Evolutionary conservation across 345 rosid genomes (phyloP), one percentile per base, ranked within the genome.

Genomic region (Hypericum perforatum): DNA sequence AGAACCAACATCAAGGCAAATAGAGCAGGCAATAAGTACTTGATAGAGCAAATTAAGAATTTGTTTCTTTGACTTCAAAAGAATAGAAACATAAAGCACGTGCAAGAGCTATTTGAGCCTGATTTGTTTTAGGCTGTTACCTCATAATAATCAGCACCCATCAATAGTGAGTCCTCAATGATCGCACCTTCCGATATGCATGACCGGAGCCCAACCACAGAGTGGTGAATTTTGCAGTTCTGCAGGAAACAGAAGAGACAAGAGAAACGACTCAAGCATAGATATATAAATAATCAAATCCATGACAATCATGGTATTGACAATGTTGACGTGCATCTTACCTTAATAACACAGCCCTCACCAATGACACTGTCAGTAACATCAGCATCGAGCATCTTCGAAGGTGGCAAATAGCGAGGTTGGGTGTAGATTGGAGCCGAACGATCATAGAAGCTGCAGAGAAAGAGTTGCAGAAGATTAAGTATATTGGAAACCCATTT

Each of bases 61-160:
- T 48, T 36, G 22, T 39, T 8, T 42, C 16, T 32, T 32, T 12
- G 43, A 46, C 56, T 41, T 39, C 38, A 6, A 41, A 11, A 29
- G 38, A 22, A 22, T 22, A 22, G 4, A 22, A 22, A 22, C 2
- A 22, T 22, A 22, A 22, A 22, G 1, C 32, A 22, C 32, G 4
- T 22, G 32, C 32, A 22, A 22, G 32, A 22, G 32, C 2, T 22
- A 22, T 22, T 22, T 22, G 32, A 22, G 32, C 32, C 1, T 22
- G 32, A 22, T 22, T 22, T 22, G 32, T 22, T 22, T 4, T 22
- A 22, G 41, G 47, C 8, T 3, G 37, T 49, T 74, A 80, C 96
- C 88, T 88, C 96, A 59, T 88, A 90, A 68, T 90, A 90, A 61
- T 90, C 94, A 56, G 97, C 97, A 59, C 97, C 97, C 95, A 90